Evolutionary conservation across 1,139 yeast genomes (phyloP).

Genomic region (Hyphopichia fennica): DNA sequence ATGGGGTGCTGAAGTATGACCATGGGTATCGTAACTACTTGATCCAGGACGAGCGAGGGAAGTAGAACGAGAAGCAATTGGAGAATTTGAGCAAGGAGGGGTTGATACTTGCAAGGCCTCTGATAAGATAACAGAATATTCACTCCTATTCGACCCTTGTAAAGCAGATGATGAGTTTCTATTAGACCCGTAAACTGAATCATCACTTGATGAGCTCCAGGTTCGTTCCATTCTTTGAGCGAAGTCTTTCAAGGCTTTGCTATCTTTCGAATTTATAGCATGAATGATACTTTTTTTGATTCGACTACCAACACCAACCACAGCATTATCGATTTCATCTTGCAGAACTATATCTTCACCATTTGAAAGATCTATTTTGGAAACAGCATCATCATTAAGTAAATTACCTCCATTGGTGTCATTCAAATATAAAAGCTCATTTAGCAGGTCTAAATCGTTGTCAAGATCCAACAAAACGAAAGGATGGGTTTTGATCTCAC

Average conservation of each 20-base stretch:
- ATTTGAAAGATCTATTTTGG: background rate
- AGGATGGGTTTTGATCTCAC: slow-evolving; percentile 77
- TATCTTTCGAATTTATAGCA: slow-evolving; percentile 41
- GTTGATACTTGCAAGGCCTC: slow-evolving; percentile 23
- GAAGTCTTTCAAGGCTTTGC: slow-evolving; percentile 25
- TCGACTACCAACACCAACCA: slow-evolving; percentile 72
- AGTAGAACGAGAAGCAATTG: slow-evolving; percentile 6
- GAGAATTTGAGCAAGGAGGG: slow-evolving; percentile 10
- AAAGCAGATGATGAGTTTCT: slow-evolving; percentile 12
- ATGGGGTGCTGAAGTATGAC: slow-evolving; percentile 12
- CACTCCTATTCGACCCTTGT: slow-evolving; percentile 11
- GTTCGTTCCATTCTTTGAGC: slow-evolving; percentile 27
- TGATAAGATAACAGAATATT: slow-evolving; percentile 37
- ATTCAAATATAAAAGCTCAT: slow-evolving; percentile 41
- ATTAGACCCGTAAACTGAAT: slow-evolving; percentile 22
- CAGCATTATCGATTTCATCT: slow-evolving; percentile 74
- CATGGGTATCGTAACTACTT: background rate
- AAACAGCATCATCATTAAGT: slow-evolving; percentile 1
- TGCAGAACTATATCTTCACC: slow-evolving; percentile 50
- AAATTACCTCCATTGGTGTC: slow-evolving; percentile 6
- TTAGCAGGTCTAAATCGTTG: slow-evolving; percentile 35
- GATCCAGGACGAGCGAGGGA: background rate
- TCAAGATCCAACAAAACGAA: slow-evolving; percentile 68
- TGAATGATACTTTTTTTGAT: slow-evolving; percentile 60
- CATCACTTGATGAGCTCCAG: slow-evolving; percentile 31